A percentile compares a stretch with the other conserved stretches of the same genome.
Conservation (phyloP, 805 yeast species). For the Suhomyces prunicola region DNA sequence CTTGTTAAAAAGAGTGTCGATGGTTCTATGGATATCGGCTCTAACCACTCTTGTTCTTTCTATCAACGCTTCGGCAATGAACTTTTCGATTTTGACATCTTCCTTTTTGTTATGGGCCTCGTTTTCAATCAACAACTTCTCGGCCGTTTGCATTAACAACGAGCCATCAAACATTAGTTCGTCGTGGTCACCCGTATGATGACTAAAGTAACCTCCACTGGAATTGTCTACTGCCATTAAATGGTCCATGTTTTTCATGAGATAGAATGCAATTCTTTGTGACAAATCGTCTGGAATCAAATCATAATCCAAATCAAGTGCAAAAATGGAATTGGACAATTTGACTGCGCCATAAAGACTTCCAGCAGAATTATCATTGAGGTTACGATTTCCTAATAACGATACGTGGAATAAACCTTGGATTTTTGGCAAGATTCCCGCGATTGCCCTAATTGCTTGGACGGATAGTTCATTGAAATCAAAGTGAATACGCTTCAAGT, state of each 20-base stretch:
- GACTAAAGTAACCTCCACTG: conserved; percentile 27
- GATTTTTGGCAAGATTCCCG: conserved; percentile 46
- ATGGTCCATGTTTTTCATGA: conserved; percentile 56
- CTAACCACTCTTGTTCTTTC: conserved; percentile 50
- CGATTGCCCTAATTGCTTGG: conserved; percentile 47
- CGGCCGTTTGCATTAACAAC: conserved; percentile 70
- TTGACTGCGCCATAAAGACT: conserved; percentile 51
- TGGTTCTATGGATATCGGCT: conserved; percentile 48
- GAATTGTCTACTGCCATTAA: conserved; percentile 26
- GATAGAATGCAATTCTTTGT: conserved; percentile 52
- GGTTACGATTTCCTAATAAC: conserved; percentile 47
- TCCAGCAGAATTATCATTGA: conserved; percentile 44
- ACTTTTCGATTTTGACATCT: conserved; percentile 39
- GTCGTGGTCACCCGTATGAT: conserved; percentile 54
- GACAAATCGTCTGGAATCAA: conserved; percentile 49
- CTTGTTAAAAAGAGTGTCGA: conserved; percentile 47
- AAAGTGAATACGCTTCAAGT: conserved; percentile 50
- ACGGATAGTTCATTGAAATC: conserved; percentile 50
- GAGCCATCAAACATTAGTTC: conserved; percentile 77
- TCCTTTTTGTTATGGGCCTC: conserved; percentile 22
- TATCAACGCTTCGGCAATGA: conserved; percentile 48
- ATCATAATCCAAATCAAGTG: conserved; percentile 54
- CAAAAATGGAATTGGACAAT: conserved; percentile 43
- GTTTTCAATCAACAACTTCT: conserved; percentile 47
- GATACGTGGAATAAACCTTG: conserved; percentile 52